Evolutionary conservation across 2,329 filamentous ascomycete genomes (phyloP).

Genomic region (Trichoderma breve): DNA sequence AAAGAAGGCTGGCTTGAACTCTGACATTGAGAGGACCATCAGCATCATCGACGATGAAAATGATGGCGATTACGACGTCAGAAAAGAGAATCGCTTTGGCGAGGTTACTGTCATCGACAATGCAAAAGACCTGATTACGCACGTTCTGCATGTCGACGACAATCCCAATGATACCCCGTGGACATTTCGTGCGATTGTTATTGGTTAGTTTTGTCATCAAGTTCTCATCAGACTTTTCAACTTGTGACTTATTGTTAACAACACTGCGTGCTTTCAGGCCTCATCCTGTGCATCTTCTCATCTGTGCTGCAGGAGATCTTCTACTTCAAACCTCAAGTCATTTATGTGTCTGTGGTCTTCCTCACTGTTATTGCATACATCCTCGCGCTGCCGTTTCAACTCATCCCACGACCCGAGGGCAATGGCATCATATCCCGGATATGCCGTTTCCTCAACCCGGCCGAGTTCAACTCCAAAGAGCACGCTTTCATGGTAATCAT

Average conservation of each 20-base stretch:
- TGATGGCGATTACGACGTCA: not conserved
- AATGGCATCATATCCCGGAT: not conserved
- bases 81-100: not conserved
- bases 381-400: not conserved
- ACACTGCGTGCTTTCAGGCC: fast-evolving
- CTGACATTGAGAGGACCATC: not conserved
- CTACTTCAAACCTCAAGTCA: not conserved
- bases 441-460: not conserved
- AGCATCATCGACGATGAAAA: not conserved
- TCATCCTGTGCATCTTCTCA: not conserved
- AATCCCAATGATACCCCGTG: not conserved
- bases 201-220: not conserved
- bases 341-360: not conserved
- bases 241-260: not conserved
- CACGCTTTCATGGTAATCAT: not conserved
- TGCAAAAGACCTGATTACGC: not conserved
- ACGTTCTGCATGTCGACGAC: not conserved
- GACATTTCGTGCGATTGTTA: not conserved
- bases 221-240: not conserved
- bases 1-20: not conserved
- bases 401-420: not conserved
- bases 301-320: not conserved
- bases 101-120: not conserved
- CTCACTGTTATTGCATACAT: not conserved
- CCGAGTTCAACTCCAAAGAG: not conserved